Base-by-base conservation (phyloP, 352 stramenopile genomes). In the Blastocystis hominis region DNA sequence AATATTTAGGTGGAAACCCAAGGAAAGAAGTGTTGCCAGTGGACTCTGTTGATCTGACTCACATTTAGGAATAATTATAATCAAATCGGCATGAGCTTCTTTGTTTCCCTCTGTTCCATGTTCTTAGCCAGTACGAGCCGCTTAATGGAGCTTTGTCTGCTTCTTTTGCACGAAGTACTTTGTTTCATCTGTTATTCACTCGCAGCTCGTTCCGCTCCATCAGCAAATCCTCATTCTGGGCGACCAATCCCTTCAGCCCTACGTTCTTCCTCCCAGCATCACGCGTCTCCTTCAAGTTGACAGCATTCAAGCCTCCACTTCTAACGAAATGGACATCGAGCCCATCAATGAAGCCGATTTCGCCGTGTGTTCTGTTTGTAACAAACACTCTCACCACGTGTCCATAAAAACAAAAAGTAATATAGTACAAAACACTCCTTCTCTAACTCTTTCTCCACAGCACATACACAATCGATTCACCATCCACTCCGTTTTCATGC, bases 361-460 rank as follows among this genome's bases (percentile, higher is more conserved):
- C n/a, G 72, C 72, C 15, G 15, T 50, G 13, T 84, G 10, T n/a
- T n/a, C 2, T 84, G n/a, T 84, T 84, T 84, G 10, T 63, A 64
- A 64, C 61, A 10, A 62, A 56, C 61, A 68, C 24, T n/a, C 10
- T 59, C 50, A 59, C 13, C 10, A 2, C n/a, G 50, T 3, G 2
- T 59, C 50, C 24, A 30, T 30, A 30, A 30, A 30, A 30, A 30
- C 24, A 30, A 30, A 30, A 30, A 30, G 24, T 30, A 30, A 30
- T 30, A 30, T 30, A 30, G 24, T 30, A 30, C 24, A 30, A 30
- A 30, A 30, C 24, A 30, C 24, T 30, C 24, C 24, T 30, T 30
- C 24, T 30, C 24, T 30, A 30, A 59, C n/a, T 59, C 13, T 59
- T 59, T 59, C 13, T 3, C n/a, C 50, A 59, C n/a, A n/a, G 50